Base-by-base conservation (phyloP, 176 grass and related monocot genomes). In the Carex littledalei region DNA sequence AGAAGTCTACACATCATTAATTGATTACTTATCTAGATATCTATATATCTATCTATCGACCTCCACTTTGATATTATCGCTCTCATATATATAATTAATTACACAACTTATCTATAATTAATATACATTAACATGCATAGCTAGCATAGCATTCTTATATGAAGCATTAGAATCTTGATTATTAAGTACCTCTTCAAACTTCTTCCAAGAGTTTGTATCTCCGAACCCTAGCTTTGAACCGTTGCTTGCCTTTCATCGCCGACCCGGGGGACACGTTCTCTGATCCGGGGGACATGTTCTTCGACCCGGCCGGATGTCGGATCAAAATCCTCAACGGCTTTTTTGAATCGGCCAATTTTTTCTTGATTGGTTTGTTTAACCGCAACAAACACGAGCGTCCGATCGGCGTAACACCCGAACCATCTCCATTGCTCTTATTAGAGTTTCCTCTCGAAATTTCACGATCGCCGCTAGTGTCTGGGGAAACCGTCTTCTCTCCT, bases 161-260 rank as follows among this genome's bases (percentile, higher is more conserved):
- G 12, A 82, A 82, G 9, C 11, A 29, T 64, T 22, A 82, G 9
- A 5, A 17, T 64, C 43, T 82, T 49, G 2, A 13, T 65, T 20
- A 67, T 82, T 17, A 12, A 65, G 67, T 82, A 83, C 62, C 93
- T 94, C 93, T 94, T 68, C 87, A 91, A 50, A 99, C 88, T 72
- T 99, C 96, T n/a, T 94, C 84, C 18, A 99, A 94, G 45, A 99
- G 91, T 79, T 89, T 99, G 83, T 99, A 99, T 88, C 91, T 90
- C 71, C 63, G 87, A 31, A 88, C 93, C 85, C 76, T 92, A 29
- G 88, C 73, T 83, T 85, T 88, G 60, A 88, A 85, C 21, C 81
- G 70, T 41, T 83, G 24, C 83, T 86, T 92, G 37, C 84, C 84
- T 1, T 86, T 87, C 74, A 67, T 67, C 50, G 18, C 1, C 79